Evolutionary conservation across 768 basidiomycete species (phyloP).

Genomic region (Collybia sordida): DNA sequence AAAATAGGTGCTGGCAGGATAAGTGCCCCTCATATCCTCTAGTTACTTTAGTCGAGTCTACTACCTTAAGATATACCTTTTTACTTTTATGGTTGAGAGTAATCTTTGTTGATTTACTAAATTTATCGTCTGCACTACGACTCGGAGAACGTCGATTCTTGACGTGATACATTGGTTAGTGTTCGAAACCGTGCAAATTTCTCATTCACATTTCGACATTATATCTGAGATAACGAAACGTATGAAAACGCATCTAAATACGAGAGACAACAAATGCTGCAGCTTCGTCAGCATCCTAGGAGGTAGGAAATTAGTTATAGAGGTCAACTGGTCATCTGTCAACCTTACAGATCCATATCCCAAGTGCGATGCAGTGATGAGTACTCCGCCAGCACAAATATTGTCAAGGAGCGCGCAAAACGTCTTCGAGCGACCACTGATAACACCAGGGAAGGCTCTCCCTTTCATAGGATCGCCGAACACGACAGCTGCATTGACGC

Average conservation of each 20-base stretch:
- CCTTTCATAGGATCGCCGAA: constrained; percentile 19
- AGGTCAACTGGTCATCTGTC: not conserved
- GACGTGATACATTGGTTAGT: too few species aligned
- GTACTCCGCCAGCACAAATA: constrained; percentile 11
- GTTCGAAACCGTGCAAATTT: too few species aligned
- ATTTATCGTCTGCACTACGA: too few species aligned
- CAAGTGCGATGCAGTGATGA: constrained; percentile 10
- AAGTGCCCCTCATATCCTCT: too few species aligned
- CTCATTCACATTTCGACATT: too few species aligned
- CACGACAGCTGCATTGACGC: constrained; percentile 16
- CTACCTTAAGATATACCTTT: too few species aligned
- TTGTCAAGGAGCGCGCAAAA: constrained; percentile 13
- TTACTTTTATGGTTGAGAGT: too few species aligned
- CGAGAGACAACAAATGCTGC: constrained; percentile 9
- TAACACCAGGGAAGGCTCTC: constrained; percentile 14
- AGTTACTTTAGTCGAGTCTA: too few species aligned
- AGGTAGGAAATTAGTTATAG: not conserved
- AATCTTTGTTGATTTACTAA: too few species aligned
- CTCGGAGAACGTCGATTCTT: too few species aligned
- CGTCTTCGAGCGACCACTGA: constrained; percentile 4
- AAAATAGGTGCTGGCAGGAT: too few species aligned
- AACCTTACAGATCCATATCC: constrained; percentile 11
- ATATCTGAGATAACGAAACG: too few species aligned
- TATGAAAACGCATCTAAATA: not conserved
- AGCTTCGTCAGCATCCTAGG: constrained; percentile 6